phyloP scores from a whole-genome alignment of 2,329 filamentous ascomycete species.

The Scedosporium dehoogii region DNA sequence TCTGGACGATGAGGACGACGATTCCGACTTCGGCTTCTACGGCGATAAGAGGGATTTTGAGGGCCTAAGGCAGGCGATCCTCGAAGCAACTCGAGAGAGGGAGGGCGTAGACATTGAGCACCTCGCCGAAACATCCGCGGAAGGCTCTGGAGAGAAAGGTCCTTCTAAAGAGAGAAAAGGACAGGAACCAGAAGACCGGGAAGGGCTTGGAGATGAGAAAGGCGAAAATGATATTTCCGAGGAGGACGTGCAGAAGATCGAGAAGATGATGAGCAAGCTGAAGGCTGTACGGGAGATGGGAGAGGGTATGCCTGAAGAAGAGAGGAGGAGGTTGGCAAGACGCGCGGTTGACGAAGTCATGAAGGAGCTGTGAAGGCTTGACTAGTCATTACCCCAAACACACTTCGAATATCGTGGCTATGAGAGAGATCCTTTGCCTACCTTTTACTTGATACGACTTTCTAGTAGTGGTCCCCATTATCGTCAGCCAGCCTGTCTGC shows the following conservation, averaged over 20 bases:
- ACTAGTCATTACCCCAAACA: too few species aligned
- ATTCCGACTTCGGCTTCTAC: conserved; percentile 19
- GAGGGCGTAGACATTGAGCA: conserved; percentile 14
- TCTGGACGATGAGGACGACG: conserved; percentile 19
- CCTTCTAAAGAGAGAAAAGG: conserved; percentile 1
- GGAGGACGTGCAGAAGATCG: conserved; percentile 47
- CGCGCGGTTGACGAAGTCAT: conserved; percentile 56
- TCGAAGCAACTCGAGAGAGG: conserved; percentile 24
- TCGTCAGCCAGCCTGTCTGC: too few species aligned
- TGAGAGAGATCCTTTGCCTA: too few species aligned
- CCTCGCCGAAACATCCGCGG: conserved; percentile 6
- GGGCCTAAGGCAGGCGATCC: conserved; percentile 42
- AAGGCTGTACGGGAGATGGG: conserved; percentile 51
- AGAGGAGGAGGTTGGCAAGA: conserved; percentile 50
- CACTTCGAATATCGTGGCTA: too few species aligned
- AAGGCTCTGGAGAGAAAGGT: not conserved
- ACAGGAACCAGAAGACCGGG: conserved; percentile 4
- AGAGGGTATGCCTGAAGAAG: conserved; percentile 48
- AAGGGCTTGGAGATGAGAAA: conserved; percentile 14
- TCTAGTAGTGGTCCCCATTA: too few species aligned
- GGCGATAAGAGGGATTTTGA: conserved; percentile 41
- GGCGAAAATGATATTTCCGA: conserved; percentile 29
- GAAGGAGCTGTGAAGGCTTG: conserved; percentile 36
- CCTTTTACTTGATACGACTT: too few species aligned
- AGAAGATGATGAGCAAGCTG: conserved; percentile 54